phyloP scores from a whole-genome alignment of 2,329 filamentous ascomycete genomes.

The Verticillium klebahnii region DNA sequence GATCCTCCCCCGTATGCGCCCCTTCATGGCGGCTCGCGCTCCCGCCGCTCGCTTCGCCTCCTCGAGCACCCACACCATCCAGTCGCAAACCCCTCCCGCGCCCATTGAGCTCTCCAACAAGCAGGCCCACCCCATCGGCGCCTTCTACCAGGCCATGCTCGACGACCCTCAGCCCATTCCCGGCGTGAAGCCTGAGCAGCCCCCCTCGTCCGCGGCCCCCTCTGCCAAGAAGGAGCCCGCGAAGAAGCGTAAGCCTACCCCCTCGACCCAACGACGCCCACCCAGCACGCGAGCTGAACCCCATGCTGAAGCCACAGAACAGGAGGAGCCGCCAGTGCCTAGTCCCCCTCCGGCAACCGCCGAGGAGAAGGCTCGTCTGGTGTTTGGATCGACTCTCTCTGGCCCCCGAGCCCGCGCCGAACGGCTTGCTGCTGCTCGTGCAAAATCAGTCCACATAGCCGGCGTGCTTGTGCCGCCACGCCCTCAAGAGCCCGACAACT shows the following conservation, averaged over 20 bases:
- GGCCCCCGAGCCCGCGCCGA: slow-evolving; percentile 67
- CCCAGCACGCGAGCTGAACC: slow-evolving; percentile 5
- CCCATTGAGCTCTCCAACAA: slow-evolving; percentile 23
- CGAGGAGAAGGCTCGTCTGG: slow-evolving; percentile 56
- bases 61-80: slow-evolving; percentile 18
- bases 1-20: slow-evolving; percentile 25
- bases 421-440: slow-evolving; percentile 51
- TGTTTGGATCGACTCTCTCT: slow-evolving; percentile 77
- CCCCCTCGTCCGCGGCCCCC: slow-evolving; percentile 25
- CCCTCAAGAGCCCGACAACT: slow-evolving; percentile 91
- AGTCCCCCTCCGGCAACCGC: slow-evolving; percentile 35
- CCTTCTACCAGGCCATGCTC: slow-evolving; percentile 57
- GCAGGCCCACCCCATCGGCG: slow-evolving; percentile 45
- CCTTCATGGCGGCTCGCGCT: slow-evolving; percentile 12
- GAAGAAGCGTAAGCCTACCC: slow-evolving; percentile 16
- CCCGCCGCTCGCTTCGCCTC: slow-evolving; percentile 22
- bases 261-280: slow-evolving; percentile 5
- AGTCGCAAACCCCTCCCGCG: slow-evolving; percentile 19
- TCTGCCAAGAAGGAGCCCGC: slow-evolving; percentile 13
- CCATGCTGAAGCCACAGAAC: slow-evolving; percentile 14
- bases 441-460: slow-evolving; percentile 60
- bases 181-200: slow-evolving; percentile 36
- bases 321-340: slow-evolving; percentile 13
- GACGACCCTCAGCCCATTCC: slow-evolving; percentile 36
- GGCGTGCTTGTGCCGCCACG: slow-evolving; percentile 79